Conservation (phyloP, 345 rosid genomes). For the Eucalyptus urophylla region DNA sequence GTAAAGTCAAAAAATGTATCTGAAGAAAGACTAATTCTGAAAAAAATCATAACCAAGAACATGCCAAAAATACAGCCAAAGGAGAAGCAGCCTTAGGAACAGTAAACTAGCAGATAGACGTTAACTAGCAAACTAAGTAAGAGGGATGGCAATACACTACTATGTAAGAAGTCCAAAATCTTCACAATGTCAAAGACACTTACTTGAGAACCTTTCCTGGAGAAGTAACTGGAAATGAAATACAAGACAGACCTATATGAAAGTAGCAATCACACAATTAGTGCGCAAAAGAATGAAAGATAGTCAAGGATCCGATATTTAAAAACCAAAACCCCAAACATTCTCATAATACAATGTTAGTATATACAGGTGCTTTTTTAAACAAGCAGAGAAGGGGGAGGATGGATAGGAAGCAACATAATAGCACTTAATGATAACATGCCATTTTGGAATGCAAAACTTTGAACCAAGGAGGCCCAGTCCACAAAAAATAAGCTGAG, state of each 20-base stretch:
- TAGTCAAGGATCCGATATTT: neutral
- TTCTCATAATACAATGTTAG: neutral
- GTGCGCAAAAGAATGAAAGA: neutral
- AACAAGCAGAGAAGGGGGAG: neutral
- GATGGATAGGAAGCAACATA: neutral
- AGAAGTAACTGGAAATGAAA: conserved; percentile 72
- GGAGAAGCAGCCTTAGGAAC: neutral
- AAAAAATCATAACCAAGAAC: neutral
- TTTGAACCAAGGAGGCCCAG: neutral
- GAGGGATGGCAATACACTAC: neutral
- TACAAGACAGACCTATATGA: conserved; percentile 50
- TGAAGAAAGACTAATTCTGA: neutral
- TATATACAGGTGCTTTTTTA: neutral
- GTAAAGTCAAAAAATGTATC: neutral
- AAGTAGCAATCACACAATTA: neutral
- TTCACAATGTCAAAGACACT: conserved; percentile 13
- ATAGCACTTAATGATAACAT: neutral
- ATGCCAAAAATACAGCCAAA: neutral
- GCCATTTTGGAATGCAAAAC: neutral
- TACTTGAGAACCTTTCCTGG: conserved; percentile 79
- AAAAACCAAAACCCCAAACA: neutral
- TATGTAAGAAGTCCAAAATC: neutral
- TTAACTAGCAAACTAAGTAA: neutral
- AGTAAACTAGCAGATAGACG: neutral
- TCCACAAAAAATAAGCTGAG: neutral